phyloP scores from a whole-genome alignment of 164 flowering plant genomes.

The Tinospora cordifolia region DNA sequence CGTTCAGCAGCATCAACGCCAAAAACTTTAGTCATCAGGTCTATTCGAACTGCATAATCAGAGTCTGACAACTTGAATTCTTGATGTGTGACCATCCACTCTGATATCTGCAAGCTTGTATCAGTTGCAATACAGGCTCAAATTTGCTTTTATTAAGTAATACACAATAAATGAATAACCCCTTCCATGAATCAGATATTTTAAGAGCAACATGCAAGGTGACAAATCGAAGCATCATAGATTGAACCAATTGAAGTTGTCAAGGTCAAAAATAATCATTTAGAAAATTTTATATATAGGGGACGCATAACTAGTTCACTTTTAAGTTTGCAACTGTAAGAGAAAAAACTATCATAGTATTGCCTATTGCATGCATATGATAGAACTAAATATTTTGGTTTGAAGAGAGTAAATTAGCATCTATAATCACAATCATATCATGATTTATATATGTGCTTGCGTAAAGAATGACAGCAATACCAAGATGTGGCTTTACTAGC shows the following conservation, averaged over 20 bases:
- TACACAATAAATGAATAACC: not conserved
- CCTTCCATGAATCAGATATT: not conserved
- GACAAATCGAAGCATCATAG: not conserved
- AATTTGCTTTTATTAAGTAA: not conserved
- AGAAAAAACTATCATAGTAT: no score
- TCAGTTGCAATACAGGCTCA: slow-evolving; percentile 16
- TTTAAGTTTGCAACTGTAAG: not conserved
- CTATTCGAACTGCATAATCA: slow-evolving; percentile 68
- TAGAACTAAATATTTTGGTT: no score
- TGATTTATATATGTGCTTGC: not conserved
- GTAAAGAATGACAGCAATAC: not conserved
- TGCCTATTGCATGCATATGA: no score
- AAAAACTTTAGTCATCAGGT: slow-evolving; percentile 74
- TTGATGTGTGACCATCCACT: slow-evolving; percentile 75
- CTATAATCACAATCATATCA: no score
- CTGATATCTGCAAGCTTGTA: slow-evolving; percentile 65
- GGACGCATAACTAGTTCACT: not conserved
- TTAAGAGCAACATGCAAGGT: not conserved
- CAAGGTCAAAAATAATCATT: not conserved
- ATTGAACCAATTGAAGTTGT: not conserved
- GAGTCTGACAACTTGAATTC: slow-evolving; percentile 53
- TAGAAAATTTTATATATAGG: not conserved
- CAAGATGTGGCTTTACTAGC: not conserved
- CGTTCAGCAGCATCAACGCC: slow-evolving; percentile 84
- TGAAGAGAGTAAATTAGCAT: no score